Conservation (phyloP, 352 stramenopile genomes). For the Globisporangium perplexum region DNA sequence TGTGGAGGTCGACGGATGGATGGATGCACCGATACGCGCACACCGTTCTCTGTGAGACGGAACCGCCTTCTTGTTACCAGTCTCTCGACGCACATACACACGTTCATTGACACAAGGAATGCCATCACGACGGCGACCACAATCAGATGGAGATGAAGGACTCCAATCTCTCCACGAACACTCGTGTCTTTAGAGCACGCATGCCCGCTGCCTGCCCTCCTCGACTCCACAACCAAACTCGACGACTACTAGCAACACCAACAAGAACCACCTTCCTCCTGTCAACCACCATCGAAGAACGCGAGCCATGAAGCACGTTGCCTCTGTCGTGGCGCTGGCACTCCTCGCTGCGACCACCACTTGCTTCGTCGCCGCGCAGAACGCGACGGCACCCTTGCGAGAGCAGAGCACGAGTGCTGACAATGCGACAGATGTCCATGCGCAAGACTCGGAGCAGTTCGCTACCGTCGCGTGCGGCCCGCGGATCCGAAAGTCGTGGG, state of each 20-base stretch:
- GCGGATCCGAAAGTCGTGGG: conserved; percentile 77
- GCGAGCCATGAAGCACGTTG: conserved; percentile 10
- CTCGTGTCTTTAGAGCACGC: too few relatives aligned
- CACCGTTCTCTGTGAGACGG: conserved; percentile 9
- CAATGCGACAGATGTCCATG: neutral
- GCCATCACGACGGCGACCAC: too few relatives aligned
- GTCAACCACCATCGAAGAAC: neutral
- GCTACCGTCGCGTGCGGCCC: conserved; percentile 30
- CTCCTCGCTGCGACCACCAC: neutral
- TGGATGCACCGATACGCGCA: neutral
- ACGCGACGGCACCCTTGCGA: neutral
- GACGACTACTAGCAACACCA: neutral
- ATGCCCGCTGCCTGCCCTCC: too few relatives aligned
- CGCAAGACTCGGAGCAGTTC: conserved; percentile 9
- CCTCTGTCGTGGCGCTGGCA: neutral
- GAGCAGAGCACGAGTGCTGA: neutral
- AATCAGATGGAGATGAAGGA: too few relatives aligned
- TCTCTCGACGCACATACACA: neutral
- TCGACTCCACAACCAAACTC: neutral
- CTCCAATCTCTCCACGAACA: too few relatives aligned
- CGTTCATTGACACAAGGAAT: too few relatives aligned
- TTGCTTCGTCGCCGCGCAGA: conserved; percentile 2
- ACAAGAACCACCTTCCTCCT: too few relatives aligned
- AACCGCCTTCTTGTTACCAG: neutral
- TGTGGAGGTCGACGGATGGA: neutral